phyloP scores from a whole-genome alignment of 2,329 filamentous ascomycete species.

The Ascochyta pisi region DNA sequence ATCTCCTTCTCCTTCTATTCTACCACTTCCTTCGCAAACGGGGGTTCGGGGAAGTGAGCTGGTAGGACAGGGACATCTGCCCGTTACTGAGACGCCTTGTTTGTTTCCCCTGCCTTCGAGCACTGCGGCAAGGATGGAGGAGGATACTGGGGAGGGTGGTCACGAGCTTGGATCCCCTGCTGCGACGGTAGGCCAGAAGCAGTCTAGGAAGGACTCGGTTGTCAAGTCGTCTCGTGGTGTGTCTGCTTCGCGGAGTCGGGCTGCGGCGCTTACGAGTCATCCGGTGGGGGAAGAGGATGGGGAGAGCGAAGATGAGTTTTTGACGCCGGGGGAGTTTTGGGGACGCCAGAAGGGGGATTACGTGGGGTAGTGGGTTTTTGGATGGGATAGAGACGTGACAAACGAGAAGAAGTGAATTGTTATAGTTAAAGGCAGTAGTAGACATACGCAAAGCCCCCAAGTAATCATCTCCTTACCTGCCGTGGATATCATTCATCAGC shows the following conservation, averaged over 20 bases:
- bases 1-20: no score
- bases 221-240: neutral
- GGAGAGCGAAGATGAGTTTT: conserved; percentile 1
- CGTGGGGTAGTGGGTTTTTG: no score
- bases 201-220: conserved; percentile 9
- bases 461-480: conserved; percentile 11
- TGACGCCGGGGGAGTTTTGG: conserved; percentile 1
- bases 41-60: no score
- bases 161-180: no score
- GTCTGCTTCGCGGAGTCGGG: neutral
- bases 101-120: no score
- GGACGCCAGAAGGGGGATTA: neutral
- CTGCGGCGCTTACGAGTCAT: conserved; percentile 15
- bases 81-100: neutral
- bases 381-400: neutral
- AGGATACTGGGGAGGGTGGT: no score
- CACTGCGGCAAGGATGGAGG: no score
- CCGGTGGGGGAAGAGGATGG: conserved; percentile 5
- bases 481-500: conserved; percentile 20
- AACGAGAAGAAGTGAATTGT: conserved; percentile 20
- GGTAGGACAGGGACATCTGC: neutral
- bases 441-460: conserved; percentile 6
- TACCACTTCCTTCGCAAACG: no score
- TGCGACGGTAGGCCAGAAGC: neutral
- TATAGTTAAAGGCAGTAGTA: conserved; percentile 21